Percentiles rank a stretch among this genome's conserved stretches.
phyloP scores from a whole-genome alignment of 345 rosid genomes.

The Cardamine occulta region DNA sequence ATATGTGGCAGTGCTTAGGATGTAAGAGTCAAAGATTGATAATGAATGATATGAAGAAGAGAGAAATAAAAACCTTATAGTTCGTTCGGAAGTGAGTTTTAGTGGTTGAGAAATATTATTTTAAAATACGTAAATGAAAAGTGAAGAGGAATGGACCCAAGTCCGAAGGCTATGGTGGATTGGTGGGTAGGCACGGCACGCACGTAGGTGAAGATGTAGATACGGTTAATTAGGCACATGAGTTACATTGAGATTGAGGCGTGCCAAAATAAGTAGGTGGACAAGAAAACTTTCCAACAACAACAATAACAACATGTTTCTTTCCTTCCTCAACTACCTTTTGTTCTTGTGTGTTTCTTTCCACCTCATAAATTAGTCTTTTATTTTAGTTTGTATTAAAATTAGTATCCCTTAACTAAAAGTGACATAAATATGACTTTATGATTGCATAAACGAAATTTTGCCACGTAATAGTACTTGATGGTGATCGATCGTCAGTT shows the following conservation, averaged over 20 bases:
- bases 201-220: not conserved
- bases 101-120: conserved; percentile 36
- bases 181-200: conserved; percentile 17
- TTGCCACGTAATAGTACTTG: not conserved
- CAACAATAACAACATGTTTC: conserved; percentile 30
- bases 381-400: not conserved
- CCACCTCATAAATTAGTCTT: conserved; percentile 19
- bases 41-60: conserved; percentile 11
- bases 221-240: conserved; percentile 20
- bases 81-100: conserved; percentile 29
- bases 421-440: not conserved
- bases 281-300: conserved; percentile 28
- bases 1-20: not conserved
- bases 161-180: conserved; percentile 12
- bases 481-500: not conserved
- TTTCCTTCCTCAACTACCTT: conserved; percentile 37
- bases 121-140: not conserved
- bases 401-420: not conserved
- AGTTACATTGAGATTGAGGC: conserved; percentile 30
- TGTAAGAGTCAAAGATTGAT: conserved; percentile 12
- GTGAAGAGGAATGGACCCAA: conserved; percentile 15
- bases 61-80: conserved; percentile 1
- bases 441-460: conserved; percentile 5
- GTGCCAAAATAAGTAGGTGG: conserved; percentile 37
- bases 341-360: conserved; percentile 24